Base-by-base conservation (phyloP, 108 stramenopile species). In the Fragilaria radians region DNA sequence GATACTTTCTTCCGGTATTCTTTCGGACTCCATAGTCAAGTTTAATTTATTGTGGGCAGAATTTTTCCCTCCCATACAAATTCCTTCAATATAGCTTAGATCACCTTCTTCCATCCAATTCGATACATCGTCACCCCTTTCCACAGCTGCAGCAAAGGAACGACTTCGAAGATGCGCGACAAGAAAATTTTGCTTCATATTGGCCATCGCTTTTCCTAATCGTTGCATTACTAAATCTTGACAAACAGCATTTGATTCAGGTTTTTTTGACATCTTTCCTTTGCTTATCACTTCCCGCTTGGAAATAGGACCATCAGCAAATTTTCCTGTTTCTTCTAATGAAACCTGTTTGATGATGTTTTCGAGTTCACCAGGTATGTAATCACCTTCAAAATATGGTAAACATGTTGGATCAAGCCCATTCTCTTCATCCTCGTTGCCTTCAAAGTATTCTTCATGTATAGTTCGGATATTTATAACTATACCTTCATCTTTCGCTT, bases 351-450 rank as follows among this genome's bases (percentile, higher is more conserved):
- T 77, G 52, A 96, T 86, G 52, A 96, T 87, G 33, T 86, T 94
- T 56, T 98, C 97, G 25, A 92, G 87, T 60, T 96, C 95, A 2
- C 93, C 91, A 22, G 88, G 86, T 71, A 96, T 89, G 68, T 95
- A 98, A 70, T 96, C 95, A 50, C 97, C 97, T 61, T 96, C 92
- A 30, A 98, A 91, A 62, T 95, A 95, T 28, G 97, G 97, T 14
- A 95, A 52, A 18, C 63, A 67, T 26, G 75, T 77, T 1, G 92
- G 82, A 42, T 71, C 77, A 29, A 54, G 47, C 1, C 65, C 63
- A 46, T 52, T 28, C 25, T 66, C 73, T 31, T 77, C 73, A 23
- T 34, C 49, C 24, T 60, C 83, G 49, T 64, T 59, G 57, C 76
- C 65, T 51, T 64, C 50, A 55, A 96, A 94, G 64, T 93, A 94